Evolutionary conservation across 192 early-diverging fungal species (phyloP).

Genomic region (Phlyctochytrium planicorne): DNA sequence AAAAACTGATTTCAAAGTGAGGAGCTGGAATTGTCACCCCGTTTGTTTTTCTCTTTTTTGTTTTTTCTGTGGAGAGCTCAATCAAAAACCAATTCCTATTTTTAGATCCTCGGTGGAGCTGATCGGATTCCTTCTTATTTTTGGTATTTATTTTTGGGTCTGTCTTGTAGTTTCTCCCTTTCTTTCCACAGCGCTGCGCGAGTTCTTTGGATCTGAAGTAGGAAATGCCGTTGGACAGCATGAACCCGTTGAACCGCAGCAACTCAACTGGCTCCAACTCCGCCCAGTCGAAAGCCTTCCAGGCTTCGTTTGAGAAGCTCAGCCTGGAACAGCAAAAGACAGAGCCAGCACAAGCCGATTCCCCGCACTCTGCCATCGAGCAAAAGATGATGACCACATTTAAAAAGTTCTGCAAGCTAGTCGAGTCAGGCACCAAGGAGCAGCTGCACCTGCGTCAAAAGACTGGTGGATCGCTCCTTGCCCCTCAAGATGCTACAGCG

Average conservation of each 20-base stretch:
- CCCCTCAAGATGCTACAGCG: not conserved
- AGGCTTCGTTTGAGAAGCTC: slow-evolving; percentile 4
- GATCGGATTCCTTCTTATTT: no score
- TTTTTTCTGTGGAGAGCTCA: no score
- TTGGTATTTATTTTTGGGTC: no score
- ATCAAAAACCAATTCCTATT: no score
- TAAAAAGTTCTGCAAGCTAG: slow-evolving; percentile 9
- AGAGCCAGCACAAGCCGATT: not conserved
- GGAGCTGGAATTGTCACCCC: no score
- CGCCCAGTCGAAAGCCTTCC: slow-evolving; percentile 4
- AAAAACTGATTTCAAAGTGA: no score
- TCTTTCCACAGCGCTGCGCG: no score
- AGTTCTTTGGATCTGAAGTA: no score
- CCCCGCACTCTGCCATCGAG: not conserved
- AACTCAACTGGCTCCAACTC: not conserved
- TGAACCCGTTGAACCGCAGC: not conserved
- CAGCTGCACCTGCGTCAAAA: not conserved
- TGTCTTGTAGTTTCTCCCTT: no score
- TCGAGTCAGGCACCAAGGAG: slow-evolving; percentile 4
- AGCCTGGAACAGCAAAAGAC: not conserved
- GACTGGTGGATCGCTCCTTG: not conserved
- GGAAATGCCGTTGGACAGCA: not conserved
- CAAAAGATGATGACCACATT: slow-evolving; percentile 9
- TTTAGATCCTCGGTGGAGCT: no score
- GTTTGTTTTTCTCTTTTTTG: no score